Conservation (phyloP, 2,329 filamentous ascomycete species). For the Fusarium sp. region DNA sequence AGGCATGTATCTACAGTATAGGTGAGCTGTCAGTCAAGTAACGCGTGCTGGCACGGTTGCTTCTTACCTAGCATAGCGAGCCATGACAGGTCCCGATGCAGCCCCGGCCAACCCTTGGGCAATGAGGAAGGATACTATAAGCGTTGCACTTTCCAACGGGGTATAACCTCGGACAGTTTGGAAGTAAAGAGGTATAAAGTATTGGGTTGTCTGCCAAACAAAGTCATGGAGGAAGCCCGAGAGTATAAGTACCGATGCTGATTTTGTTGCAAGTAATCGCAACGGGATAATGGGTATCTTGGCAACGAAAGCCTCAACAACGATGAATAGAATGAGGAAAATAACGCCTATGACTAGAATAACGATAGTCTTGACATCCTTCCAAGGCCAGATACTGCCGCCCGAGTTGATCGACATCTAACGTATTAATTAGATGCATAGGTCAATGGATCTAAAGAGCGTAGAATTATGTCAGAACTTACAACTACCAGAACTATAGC, state of each 20-base stretch:
- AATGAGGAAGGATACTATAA: neutral
- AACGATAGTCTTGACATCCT: constrained; percentile 75
- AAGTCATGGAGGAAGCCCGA: neutral
- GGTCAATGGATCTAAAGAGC: too few relatives aligned
- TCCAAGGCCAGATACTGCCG: constrained; percentile 60
- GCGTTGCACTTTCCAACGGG: neutral
- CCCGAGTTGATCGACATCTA: constrained; percentile 47
- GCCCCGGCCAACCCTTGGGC: constrained; percentile 4
- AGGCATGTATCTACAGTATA: neutral
- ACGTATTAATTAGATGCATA: fast-evolving
- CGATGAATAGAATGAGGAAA: constrained; percentile 69
- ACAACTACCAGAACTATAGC: neutral
- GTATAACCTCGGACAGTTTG: neutral
- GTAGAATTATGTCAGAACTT: neutral
- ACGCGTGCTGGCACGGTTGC: too few relatives aligned
- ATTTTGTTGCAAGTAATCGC: neutral
- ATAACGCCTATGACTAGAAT: constrained; percentile 75
- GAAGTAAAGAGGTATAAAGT: constrained; percentile 2
- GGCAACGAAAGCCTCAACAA: constrained; percentile 77
- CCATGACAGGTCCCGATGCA: neutral
- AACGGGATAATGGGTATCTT: constrained; percentile 78
- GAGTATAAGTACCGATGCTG: neutral
- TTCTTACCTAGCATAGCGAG: neutral
- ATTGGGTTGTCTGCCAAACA: constrained; percentile 12
- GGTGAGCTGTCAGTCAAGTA: fast-evolving